phyloP scores from a whole-genome alignment of 352 stramenopile species.

The Thraustochytrium sp. region DNA sequence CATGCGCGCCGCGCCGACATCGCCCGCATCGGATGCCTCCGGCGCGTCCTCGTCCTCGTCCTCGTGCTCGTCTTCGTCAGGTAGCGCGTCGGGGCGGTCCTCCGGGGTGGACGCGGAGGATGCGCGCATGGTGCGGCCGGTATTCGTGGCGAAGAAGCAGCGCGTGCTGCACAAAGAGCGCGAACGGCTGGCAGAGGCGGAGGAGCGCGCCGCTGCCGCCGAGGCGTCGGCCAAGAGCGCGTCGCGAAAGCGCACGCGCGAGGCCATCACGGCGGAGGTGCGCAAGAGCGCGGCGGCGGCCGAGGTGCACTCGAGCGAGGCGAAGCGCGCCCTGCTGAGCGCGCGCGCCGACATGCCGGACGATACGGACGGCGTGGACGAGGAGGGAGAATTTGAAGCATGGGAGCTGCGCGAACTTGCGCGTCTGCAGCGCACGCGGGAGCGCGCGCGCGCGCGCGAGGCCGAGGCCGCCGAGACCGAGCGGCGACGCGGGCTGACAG shows the following conservation, averaged over 20 bases:
- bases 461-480: conserved; percentile 77
- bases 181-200: not conserved
- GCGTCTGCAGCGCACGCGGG: conserved; percentile 77
- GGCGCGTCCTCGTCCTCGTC: not conserved
- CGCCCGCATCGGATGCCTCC: not conserved
- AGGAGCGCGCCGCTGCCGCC: not conserved
- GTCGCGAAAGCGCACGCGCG: not conserved
- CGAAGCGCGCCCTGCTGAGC: not conserved
- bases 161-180: not conserved
- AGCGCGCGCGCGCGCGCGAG: conserved; percentile 65
- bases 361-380: conserved; percentile 75
- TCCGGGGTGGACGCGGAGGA: not conserved
- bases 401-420: conserved; percentile 89
- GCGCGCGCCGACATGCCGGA: conserved; percentile 67
- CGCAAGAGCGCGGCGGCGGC: not conserved
- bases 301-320: not conserved
- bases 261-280: not conserved
- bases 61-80: not conserved
- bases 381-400: conserved; percentile 78
- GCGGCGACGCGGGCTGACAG: conserved; percentile 78
- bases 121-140: not conserved
- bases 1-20: not conserved
- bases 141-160: not conserved
- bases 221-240: not conserved
- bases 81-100: too few species aligned